Conservation (phyloP, 257 asterid species). For the Rauvolfia tetraphylla region DNA sequence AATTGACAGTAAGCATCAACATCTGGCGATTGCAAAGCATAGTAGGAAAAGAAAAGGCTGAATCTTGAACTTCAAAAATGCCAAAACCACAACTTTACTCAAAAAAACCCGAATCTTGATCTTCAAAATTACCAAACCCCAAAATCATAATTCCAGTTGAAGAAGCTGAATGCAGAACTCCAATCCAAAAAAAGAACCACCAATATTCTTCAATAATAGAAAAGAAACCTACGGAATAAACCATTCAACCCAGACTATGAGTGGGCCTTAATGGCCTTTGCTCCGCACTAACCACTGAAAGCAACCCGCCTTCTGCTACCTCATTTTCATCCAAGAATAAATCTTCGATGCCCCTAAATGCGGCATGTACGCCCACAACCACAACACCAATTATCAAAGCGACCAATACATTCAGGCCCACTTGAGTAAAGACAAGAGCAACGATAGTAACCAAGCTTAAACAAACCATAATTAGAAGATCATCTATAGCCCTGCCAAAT, state of each 20-base stretch:
- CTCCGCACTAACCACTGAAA: slow-evolving; percentile 56
- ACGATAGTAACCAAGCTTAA: slow-evolving; percentile 62
- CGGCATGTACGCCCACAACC: slow-evolving; percentile 52
- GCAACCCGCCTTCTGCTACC: slow-evolving; percentile 66
- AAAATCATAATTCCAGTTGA: background rate
- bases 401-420: slow-evolving; percentile 61
- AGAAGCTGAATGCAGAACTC: background rate
- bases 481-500: slow-evolving; percentile 43
- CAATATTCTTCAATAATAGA: too few relatives aligned
- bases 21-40: background rate
- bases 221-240: too few relatives aligned
- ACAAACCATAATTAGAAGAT: slow-evolving; percentile 48
- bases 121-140: background rate
- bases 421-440: slow-evolving; percentile 57
- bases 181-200: background rate
- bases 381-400: slow-evolving; percentile 51
- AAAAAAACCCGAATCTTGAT: background rate
- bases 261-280: slow-evolving; percentile 14
- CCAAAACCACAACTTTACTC: background rate
- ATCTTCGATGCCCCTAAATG: slow-evolving; percentile 60
- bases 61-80: background rate
- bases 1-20: background rate
- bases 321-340: slow-evolving; percentile 75
- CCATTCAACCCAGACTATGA: slow-evolving; percentile 7
- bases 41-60: background rate